Evolutionary conservation across 768 basidiomycete genomes (phyloP), one percentile per base, ranked within the genome.

Genomic region (Cystofilobasidium ferigula): DNA sequence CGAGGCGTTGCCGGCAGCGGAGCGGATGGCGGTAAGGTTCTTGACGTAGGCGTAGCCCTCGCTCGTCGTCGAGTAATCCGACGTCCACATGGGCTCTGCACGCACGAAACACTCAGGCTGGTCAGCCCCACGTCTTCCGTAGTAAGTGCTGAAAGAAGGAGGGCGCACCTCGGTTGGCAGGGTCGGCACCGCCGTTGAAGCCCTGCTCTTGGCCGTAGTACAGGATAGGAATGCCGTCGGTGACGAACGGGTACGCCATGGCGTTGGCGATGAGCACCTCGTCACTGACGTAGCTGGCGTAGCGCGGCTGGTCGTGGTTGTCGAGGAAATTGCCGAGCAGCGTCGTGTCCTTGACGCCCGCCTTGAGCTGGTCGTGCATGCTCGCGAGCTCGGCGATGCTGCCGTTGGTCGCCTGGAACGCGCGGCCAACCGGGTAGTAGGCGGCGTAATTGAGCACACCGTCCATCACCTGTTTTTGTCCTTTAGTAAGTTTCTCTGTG

Each of bases 151-250:
- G n/a, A n/a, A n/a, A n/a, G n/a, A n/a, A n/a, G n/a, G n/a, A n/a
- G n/a, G n/a, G n/a, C n/a, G n/a, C n/a, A n/a, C n/a, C n/a, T 34
- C 66, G 53, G 61, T 68, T 68, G 56, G 61, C 66, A 1, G 66
- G 66, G 24, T 68, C 66, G 45, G n/a, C 60, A n/a, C 66, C 66
- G 8, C 66, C 66, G 13, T 12, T 57, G 61, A 68, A 68, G 43
- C 66, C 66, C 24, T 68, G 66, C 36, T 68, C 66, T 6, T 86
- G 86, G 1, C 88, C 87, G 69, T 87, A 87, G 74, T 89, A 14
- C 86, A 66, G 81, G 67, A 89, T 83, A 0, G 88, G 87, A 69
- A 88, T 87, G n/a, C 87, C 87, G 64, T 88, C 86, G 53, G 82
- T 82, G 82, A 88, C 83, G 75, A 86, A 88, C 66, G 78, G 84